phyloP scores from a whole-genome alignment of 768 basidiomycete species.

The Daedaleopsis nitida region DNA sequence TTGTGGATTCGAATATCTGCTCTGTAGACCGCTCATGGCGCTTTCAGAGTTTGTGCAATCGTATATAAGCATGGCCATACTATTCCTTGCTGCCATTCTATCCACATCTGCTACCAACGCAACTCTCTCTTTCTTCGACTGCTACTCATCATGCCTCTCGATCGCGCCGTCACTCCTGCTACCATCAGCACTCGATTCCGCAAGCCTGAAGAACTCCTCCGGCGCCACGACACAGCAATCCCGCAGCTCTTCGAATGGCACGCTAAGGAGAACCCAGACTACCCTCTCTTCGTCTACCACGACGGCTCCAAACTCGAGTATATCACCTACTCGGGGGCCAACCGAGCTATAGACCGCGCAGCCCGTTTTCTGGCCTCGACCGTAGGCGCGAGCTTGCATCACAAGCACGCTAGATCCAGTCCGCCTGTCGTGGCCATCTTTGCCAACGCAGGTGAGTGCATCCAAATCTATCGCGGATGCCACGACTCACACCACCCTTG shows the following conservation, averaged over 20 bases:
- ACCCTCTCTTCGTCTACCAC: conserved; percentile 35
- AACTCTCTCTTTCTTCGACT: too few relatives aligned
- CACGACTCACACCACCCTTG: background rate
- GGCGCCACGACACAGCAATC: conserved; percentile 7
- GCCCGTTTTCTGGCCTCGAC: conserved; percentile 17
- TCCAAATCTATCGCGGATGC: background rate
- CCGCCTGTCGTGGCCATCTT: conserved; percentile 30
- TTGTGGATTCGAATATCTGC: too few relatives aligned
- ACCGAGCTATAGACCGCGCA: conserved; percentile 31
- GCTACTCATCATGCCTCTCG: too few relatives aligned
- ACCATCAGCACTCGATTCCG: too few relatives aligned
- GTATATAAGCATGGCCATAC: too few relatives aligned
- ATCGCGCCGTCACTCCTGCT: too few relatives aligned
- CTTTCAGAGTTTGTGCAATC: too few relatives aligned
- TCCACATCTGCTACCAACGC: too few relatives aligned
- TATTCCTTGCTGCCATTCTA: too few relatives aligned
- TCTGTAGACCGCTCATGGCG: too few relatives aligned
- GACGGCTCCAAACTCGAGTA: conserved; percentile 17
- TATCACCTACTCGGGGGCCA: conserved; percentile 28
- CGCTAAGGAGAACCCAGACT: conserved; percentile 29
- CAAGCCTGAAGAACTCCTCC: too few relatives aligned
- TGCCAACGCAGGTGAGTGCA: conserved; percentile 17
- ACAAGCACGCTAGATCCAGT: background rate
- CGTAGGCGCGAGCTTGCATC: background rate
- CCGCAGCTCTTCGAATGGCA: conserved; percentile 41